A percentile compares a stretch with the other conserved stretches of the same genome.
Evolutionary conservation across 2,329 filamentous ascomycete genomes (phyloP).

Genomic region (Phialophora tarda): DNA sequence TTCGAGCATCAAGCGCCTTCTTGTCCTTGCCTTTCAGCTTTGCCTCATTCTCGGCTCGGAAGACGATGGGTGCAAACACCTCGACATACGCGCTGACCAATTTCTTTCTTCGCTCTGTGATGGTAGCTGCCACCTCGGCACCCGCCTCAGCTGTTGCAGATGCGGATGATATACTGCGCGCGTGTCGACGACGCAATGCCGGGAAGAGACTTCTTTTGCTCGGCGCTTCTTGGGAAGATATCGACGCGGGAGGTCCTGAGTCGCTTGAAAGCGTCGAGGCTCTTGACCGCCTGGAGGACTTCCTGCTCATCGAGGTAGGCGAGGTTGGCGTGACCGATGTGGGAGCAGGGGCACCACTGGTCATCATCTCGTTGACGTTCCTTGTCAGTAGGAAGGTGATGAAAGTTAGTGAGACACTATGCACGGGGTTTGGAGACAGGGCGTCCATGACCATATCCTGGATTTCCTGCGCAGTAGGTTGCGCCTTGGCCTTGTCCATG

Average conservation of each 20-base stretch:
- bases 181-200: conserved; percentile 27
- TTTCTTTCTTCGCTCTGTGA: conserved; percentile 25
- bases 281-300: conserved; percentile 31
- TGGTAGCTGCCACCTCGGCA: conserved; percentile 2
- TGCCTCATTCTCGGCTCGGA: conserved; percentile 33
- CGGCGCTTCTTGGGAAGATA: conserved; percentile 19
- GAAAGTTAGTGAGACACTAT: conserved; percentile 90
- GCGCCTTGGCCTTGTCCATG: conserved; percentile 52
- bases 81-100: conserved; percentile 33
- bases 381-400: conserved; percentile 75
- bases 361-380: conserved; percentile 59
- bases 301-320: conserved; percentile 4
- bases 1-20: conserved; percentile 34
- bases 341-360: conserved; percentile 20
- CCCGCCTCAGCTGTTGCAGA: conserved; percentile 20
- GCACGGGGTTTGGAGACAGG: conserved; percentile 71
- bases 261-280: conserved; percentile 37
- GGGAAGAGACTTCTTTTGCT: conserved; percentile 33
- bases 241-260: conserved; percentile 23
- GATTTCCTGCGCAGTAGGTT: conserved; percentile 59
- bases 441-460: conserved; percentile 72
- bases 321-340: background rate
- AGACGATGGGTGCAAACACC: conserved; percentile 36
- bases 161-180: conserved; percentile 26
- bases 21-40: conserved; percentile 36